A percentile compares a stretch with the other conserved stretches of the same genome.
These are phyloP conservation scores for Melanomma pulvis-pyrius DNA, from an alignment of 495 filamentous ascomycete genomes.

Conservation along the genomic window DNA sequence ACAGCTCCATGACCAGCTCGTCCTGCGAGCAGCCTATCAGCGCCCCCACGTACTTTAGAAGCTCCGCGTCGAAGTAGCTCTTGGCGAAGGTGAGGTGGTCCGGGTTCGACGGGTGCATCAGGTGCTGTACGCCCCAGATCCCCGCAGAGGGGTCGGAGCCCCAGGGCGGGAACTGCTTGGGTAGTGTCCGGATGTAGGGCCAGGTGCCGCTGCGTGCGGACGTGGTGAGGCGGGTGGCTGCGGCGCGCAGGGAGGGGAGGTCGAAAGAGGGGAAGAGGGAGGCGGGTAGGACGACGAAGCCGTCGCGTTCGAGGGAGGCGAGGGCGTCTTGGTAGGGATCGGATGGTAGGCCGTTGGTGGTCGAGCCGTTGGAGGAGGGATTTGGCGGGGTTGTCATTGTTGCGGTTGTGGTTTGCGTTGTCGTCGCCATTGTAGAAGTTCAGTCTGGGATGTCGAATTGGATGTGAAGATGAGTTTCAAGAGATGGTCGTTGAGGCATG, in stretches of 20 bases:
- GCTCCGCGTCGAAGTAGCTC: conserved; percentile 65
- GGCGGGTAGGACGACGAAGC: conserved; percentile 46
- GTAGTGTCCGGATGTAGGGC: conserved; percentile 79
- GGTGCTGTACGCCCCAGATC: conserved; percentile 86
- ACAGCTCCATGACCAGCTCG: conserved; percentile 74
- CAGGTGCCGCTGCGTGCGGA: conserved; percentile 65
- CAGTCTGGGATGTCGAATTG: neutral
- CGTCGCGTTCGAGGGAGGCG: conserved; percentile 41
- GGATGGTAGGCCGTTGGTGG: neutral
- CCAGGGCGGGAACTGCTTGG: conserved; percentile 88
- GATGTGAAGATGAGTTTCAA: neutral
- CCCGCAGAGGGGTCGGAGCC: conserved; percentile 57
- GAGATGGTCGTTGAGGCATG: neutral
- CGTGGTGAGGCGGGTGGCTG: conserved; percentile 55
- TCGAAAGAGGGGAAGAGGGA: conserved; percentile 52
- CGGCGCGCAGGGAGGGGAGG: conserved; percentile 57
- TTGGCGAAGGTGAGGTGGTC: conserved; percentile 55
- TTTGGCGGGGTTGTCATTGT: conserved; percentile 11
- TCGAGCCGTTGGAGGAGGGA: conserved; percentile 6
- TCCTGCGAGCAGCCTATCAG: conserved; percentile 55
- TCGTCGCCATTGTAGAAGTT: conserved; percentile 13
- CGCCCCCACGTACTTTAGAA: conserved; percentile 61
- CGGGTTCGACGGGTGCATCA: conserved; percentile 70
- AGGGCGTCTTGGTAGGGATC: conserved; percentile 30
- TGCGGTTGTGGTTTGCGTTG: conserved; percentile 6